A percentile compares a stretch with the other conserved stretches of the same genome.
These are phyloP conservation scores for Calonectria pteridis DNA, from an alignment of 2,329 filamentous ascomycete species.

Conservation along the genomic window DNA sequence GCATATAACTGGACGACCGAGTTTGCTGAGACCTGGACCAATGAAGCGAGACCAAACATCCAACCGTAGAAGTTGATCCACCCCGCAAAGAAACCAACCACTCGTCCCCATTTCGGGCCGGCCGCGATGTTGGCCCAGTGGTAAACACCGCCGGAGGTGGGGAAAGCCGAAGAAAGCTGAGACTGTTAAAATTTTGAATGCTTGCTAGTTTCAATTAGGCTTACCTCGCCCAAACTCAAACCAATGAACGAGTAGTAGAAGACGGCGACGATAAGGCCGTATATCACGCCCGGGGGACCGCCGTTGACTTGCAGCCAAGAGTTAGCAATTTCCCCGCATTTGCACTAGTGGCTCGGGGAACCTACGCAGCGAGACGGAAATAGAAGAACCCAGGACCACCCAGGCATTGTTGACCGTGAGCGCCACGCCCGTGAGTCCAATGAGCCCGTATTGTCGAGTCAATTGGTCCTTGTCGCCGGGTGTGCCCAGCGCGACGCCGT, in stretches of 20 bases:
- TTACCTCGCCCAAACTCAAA: slow-evolving; percentile 39
- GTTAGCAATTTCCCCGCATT: not conserved
- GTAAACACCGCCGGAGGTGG: slow-evolving; percentile 41
- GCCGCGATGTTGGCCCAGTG: slow-evolving; percentile 44
- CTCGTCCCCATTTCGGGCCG: slow-evolving; percentile 39
- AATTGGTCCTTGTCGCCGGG: slow-evolving; percentile 41
- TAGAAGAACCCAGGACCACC: slow-evolving; percentile 42
- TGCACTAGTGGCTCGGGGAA: not conserved
- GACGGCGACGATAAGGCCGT: slow-evolving; percentile 37
- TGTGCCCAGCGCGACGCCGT: slow-evolving; percentile 26
- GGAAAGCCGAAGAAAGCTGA: slow-evolving; percentile 41
- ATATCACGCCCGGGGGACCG: slow-evolving; percentile 40
- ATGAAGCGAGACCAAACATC: slow-evolving; percentile 44
- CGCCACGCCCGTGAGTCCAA: slow-evolving; percentile 42
- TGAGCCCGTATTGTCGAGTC: slow-evolving; percentile 38
- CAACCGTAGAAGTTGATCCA: slow-evolving; percentile 47
- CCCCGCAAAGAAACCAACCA: slow-evolving; percentile 40
- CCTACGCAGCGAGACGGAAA: slow-evolving; percentile 39
- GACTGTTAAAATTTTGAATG: not conserved
- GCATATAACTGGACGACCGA: slow-evolving; percentile 41
- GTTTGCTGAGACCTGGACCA: slow-evolving; percentile 42
- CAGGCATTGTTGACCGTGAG: slow-evolving; percentile 45
- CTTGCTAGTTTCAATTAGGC: not conserved
- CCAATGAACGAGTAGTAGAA: slow-evolving; percentile 44
- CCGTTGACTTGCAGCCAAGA: slow-evolving; percentile 34